Evolutionary conservation across 2,329 filamentous ascomycete species (phyloP).

Genomic region (Didymella sp.): DNA sequence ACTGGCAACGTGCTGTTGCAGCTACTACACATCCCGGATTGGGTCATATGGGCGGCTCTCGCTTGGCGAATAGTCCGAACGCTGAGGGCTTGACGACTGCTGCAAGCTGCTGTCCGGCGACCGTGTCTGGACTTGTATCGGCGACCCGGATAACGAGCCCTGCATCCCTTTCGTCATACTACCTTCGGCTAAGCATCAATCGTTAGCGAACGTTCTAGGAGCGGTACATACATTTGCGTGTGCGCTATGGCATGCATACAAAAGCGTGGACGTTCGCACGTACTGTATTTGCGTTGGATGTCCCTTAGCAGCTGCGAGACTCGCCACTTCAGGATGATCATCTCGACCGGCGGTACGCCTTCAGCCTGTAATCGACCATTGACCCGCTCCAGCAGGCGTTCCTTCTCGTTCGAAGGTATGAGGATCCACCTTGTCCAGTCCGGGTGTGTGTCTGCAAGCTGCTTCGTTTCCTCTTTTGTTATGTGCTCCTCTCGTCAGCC

Average conservation of each 20-base stretch:
- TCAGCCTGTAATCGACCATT: constrained; percentile 44
- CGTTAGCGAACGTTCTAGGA: constrained; percentile 41
- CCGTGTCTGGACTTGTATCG: constrained; percentile 38
- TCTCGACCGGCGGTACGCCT: constrained; percentile 47
- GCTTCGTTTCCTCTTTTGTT: constrained; percentile 48
- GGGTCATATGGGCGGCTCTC: constrained; percentile 47
- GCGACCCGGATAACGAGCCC: constrained; percentile 36
- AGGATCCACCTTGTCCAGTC: constrained; percentile 49
- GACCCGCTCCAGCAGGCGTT: constrained; percentile 45
- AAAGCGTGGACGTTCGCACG: constrained; percentile 32
- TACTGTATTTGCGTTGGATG: constrained; percentile 49
- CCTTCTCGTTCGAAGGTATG: constrained; percentile 48
- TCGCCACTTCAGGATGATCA: constrained; percentile 50
- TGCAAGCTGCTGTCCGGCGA: constrained; percentile 36
- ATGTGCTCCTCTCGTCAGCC: constrained; percentile 46
- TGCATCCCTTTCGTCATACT: constrained; percentile 46
- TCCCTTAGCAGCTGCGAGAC: constrained; percentile 47
- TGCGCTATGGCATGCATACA: constrained; percentile 28
- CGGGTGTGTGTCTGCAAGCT: constrained; percentile 46
- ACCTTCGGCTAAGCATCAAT: constrained; percentile 45
- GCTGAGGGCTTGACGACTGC: constrained; percentile 40
- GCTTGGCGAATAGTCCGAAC: constrained; percentile 43
- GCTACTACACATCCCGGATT: constrained; percentile 45
- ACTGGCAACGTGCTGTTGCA: constrained; percentile 9
- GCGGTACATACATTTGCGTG: constrained; percentile 26